phyloP scores from a whole-genome alignment of 306 rosid genomes.

The Casuarina cunninghamiana region DNA sequence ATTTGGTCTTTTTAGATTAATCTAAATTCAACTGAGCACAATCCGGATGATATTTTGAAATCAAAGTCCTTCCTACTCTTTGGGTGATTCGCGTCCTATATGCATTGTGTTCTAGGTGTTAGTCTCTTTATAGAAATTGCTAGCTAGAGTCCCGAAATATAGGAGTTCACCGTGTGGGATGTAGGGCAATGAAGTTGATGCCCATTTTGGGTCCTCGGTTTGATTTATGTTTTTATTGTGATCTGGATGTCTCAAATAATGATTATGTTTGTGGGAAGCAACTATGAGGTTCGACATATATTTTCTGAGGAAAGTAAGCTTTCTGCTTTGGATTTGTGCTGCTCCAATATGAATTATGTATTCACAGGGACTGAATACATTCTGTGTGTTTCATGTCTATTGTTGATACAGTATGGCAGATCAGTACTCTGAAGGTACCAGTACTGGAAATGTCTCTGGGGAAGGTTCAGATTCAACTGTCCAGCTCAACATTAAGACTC shows the following conservation, averaged over 20 bases:
- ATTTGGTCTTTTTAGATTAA: not conserved
- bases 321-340: not conserved
- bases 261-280: not conserved
- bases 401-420: constrained; percentile 60
- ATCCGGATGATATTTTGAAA: not conserved
- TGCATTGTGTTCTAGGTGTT: not conserved
- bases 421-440: constrained; percentile 66
- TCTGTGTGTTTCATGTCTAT: constrained; percentile 26
- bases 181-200: not conserved
- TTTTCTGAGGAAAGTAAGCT: not conserved
- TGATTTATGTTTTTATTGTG: not conserved
- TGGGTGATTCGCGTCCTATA: not conserved
- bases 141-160: not conserved
- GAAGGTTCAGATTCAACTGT: constrained; percentile 64
- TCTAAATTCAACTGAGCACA: not conserved
- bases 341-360: not conserved
- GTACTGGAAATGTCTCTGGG: constrained; percentile 43
- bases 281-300: not conserved
- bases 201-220: not conserved
- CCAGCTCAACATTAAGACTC: constrained; percentile 86
- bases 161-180: not conserved
- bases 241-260: not conserved
- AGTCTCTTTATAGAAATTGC: not conserved
- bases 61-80: not conserved
- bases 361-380: constrained; percentile 18